Evolutionary conservation across 2,329 filamentous ascomycete genomes (phyloP), one percentile per base, ranked within the genome.

Genomic region (Nemania sp.): DNA sequence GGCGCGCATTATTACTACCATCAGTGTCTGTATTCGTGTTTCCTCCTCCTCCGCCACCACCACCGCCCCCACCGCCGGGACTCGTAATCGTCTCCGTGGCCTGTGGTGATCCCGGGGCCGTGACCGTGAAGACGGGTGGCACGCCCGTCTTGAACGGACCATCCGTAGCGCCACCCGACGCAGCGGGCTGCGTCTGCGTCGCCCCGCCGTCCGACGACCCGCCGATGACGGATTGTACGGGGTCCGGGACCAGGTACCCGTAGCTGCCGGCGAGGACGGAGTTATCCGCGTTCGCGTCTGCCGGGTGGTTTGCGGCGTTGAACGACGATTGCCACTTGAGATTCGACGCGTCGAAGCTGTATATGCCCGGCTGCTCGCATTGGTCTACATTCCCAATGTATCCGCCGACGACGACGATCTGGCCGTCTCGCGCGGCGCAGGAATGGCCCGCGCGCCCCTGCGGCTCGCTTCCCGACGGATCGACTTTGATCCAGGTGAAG

Each of bases 111-210:
- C 75, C 72, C 3, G 83, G 85, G 4, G 75, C 72, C 3, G 83
- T 85, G 36, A 88, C 71, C 1, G 86, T 90, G 66, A 90, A 91
- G 1, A 86, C 87, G 8, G 84, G 81, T 0, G 88, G 76, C 56
- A 80, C 81, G 2, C 88, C 88, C 0, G 88, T 90, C 14, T 84
- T 84, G 52, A 91, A 79, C 0, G 89, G 89, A 0, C 89, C 89
- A 41, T 75, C 80, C 0, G 85, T 88, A 3, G 86, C 83, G 12
- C 77, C 73, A 1, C 82, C 81, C 23, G 80, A 79, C 5, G 83
- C 80, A 2, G 83, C 80, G 2, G 88, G 88, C 3, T 78, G 78
- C 0, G 85, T 89, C 14, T 84, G 77, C 0, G 86, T 90, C 3
- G 88, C 88, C 12, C 83, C 82, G 41, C 86, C 86, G 2, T 74